Evolutionary conservation across 352 stramenopile genomes (phyloP).

Genomic region (Phytopythium kandeliae): DNA sequence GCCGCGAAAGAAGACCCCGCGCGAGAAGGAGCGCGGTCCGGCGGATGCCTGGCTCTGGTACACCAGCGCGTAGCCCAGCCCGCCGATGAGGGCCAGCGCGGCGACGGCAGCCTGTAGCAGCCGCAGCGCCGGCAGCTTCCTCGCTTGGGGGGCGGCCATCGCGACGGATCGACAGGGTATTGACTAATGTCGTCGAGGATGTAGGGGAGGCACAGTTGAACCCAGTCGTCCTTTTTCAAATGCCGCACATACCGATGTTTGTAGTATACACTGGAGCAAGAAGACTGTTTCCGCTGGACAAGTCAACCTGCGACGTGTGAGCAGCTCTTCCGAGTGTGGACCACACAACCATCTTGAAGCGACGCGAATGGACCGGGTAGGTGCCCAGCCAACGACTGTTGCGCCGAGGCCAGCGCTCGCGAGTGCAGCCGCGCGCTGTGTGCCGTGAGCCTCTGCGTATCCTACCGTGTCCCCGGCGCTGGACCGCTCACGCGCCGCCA

Average conservation of each 20-base stretch:
- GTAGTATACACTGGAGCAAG: too few relatives aligned
- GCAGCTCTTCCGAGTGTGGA: background rate
- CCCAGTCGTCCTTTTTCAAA: too few relatives aligned
- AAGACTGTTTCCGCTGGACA: background rate
- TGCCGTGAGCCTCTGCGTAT: background rate
- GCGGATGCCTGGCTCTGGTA: background rate
- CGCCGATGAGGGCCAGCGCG: background rate
- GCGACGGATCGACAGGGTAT: too few relatives aligned
- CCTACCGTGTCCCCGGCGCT: background rate
- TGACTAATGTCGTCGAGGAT: too few relatives aligned
- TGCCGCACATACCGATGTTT: too few relatives aligned
- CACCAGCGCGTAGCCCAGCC: background rate
- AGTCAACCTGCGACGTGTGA: background rate
- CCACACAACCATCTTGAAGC: slow-evolving; percentile 1
- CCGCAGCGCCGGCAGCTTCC: background rate
- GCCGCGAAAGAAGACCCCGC: background rate
- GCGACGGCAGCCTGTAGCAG: background rate
- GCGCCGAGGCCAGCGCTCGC: background rate
- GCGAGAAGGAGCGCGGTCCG: background rate
- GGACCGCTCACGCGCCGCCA: background rate
- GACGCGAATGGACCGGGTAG: background rate
- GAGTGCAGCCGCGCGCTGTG: too few relatives aligned
- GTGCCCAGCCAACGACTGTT: background rate
- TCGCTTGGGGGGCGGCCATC: background rate
- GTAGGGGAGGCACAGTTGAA: too few relatives aligned